phyloP scores from a whole-genome alignment of 169 alveolate genomes.

The Plasmodium reichenowi region DNA sequence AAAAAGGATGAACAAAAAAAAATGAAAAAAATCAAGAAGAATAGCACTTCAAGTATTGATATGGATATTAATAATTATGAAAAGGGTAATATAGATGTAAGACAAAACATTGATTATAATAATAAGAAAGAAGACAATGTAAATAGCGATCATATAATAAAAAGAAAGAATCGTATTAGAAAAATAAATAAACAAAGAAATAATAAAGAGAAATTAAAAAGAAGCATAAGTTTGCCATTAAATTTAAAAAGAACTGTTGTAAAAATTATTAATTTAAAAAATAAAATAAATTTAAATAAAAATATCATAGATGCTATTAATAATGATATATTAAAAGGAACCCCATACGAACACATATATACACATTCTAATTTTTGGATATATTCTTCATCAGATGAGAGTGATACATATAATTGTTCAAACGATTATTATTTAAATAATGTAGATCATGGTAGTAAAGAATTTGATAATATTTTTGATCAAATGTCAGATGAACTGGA shows the following conservation, averaged over 20 bases:
- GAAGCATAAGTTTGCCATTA: conserved; percentile 72
- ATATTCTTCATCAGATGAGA: conserved; percentile 63
- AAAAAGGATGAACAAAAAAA: neutral
- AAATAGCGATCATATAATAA: neutral
- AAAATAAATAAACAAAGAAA: neutral
- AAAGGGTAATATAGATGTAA: neutral
- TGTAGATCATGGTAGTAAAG: neutral
- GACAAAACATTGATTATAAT: neutral
- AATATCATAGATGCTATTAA: conserved; percentile 69
- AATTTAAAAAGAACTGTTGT: conserved; percentile 44
- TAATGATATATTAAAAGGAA: conserved; percentile 54
- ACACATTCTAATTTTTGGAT: conserved; percentile 73
- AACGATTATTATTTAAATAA: conserved; percentile 29
- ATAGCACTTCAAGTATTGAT: neutral
- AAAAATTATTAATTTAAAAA: conserved; percentile 23
- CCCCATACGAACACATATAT: conserved; percentile 73
- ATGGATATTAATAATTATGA: too few species aligned
- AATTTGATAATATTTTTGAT: conserved; percentile 31
- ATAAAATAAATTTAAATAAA: conserved; percentile 61
- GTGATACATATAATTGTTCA: conserved; percentile 17
- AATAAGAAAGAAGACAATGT: neutral
- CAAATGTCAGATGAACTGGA: conserved; percentile 33
- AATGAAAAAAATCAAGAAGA: neutral
- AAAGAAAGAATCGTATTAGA: conserved; percentile 2
- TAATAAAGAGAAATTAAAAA: neutral